These are phyloP conservation scores for Amanita phalloides DNA, from an alignment of 768 basidiomycete genomes.

Conservation along the genomic window DNA sequence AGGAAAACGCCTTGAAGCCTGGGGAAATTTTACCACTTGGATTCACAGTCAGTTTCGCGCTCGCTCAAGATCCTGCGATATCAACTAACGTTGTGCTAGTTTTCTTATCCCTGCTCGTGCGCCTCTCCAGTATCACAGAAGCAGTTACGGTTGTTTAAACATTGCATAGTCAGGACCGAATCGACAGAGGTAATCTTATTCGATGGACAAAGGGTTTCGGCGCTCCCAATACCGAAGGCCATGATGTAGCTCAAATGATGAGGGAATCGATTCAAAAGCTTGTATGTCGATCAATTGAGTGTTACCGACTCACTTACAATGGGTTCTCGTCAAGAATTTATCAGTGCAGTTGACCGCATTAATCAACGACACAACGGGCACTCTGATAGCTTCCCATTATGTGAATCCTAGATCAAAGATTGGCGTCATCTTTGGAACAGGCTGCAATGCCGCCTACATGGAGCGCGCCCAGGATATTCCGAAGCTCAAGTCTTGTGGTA, in stretches of 20 bases:
- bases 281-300: slow-evolving; percentile 32
- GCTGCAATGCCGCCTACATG: slow-evolving; percentile 98
- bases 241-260: slow-evolving; percentile 93
- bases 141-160: not conserved
- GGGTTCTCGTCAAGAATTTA: slow-evolving; percentile 44
- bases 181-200: slow-evolving; percentile 90
- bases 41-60: slow-evolving; percentile 69
- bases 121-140: slow-evolving; percentile 17
- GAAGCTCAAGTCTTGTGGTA: slow-evolving; percentile 70
- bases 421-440: slow-evolving; percentile 95
- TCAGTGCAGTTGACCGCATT: slow-evolving; percentile 76
- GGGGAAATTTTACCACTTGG: slow-evolving; percentile 71
- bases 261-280: slow-evolving; percentile 65
- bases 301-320: not conserved
- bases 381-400: slow-evolving; percentile 93
- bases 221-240: slow-evolving; percentile 81
- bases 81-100: slow-evolving; percentile 30
- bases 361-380: slow-evolving; percentile 98
- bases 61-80: not conserved
- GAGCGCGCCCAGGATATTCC: slow-evolving; percentile 78
- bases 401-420: slow-evolving; percentile 87
- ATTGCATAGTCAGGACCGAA: slow-evolving; percentile 66
- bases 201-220: slow-evolving; percentile 99
- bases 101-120: slow-evolving; percentile 92
- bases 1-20: slow-evolving; percentile 35